These are phyloP conservation scores for Ophiostoma sp. DNA, from an alignment of 2,329 filamentous ascomycete genomes.

Conservation along the genomic window DNA sequence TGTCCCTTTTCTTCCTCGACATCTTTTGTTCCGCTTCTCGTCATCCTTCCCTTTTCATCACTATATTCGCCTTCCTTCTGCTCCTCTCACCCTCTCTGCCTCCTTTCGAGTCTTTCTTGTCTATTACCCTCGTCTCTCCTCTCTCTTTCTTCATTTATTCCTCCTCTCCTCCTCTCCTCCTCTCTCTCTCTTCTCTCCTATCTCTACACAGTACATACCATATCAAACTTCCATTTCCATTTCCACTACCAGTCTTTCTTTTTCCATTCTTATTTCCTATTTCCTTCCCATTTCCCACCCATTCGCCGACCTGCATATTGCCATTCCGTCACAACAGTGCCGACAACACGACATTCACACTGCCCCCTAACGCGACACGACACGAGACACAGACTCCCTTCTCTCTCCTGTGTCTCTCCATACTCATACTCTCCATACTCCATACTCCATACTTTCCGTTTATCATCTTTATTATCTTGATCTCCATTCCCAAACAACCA, in stretches of 20 bases:
- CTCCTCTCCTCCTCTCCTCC: not conserved
- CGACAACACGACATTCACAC: slow-evolving; percentile 17
- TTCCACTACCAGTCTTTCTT: not conserved
- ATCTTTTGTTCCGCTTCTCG: not conserved
- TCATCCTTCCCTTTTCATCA: not conserved
- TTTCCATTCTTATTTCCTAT: slow-evolving; percentile 10
- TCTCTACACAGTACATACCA: not conserved
- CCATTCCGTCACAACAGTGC: slow-evolving; percentile 16
- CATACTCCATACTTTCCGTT: not conserved
- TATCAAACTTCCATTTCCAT: not conserved
- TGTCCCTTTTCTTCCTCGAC: not conserved
- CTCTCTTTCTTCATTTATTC: not conserved
- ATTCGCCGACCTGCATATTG: slow-evolving; percentile 6
- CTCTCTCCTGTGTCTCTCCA: not conserved
- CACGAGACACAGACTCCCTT: slow-evolving; percentile 16
- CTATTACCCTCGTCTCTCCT: not conserved
- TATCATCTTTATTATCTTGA: not conserved
- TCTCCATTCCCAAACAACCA: not conserved
- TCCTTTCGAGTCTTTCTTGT: not conserved
- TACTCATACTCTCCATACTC: too few relatives aligned
- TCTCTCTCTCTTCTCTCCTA: not conserved
- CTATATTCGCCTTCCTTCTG: not conserved
- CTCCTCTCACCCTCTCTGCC: not conserved
- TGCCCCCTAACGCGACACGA: slow-evolving; percentile 20
- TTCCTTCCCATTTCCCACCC: slow-evolving; percentile 2